Conservation (phyloP, 768 basidiomycete species). For the Mycena vitilis region DNA sequence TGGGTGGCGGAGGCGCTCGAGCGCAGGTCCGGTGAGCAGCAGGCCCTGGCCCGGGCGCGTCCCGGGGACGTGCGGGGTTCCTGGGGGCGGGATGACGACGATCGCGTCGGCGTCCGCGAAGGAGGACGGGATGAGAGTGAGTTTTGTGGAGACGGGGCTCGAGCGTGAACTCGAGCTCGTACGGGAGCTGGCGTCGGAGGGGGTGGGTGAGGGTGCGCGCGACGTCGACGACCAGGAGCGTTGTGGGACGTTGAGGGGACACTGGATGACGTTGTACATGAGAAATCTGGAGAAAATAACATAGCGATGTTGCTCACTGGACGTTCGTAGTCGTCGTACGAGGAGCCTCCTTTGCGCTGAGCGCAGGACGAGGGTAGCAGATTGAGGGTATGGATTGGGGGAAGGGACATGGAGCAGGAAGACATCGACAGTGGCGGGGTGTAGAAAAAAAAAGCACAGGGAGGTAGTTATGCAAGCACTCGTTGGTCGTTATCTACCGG, state of each 20-base stretch:
- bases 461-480: not conserved
- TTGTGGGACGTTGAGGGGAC: constrained; percentile 36
- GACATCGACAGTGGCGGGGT: constrained; percentile 25
- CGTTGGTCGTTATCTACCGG: constrained; percentile 22
- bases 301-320: constrained; percentile 10
- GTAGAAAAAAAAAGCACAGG: constrained; percentile 4
- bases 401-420: constrained; percentile 46
- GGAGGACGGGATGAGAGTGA: constrained; percentile 62
- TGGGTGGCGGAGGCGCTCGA: constrained; percentile 24
- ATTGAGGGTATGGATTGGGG: constrained; percentile 62
- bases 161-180: constrained; percentile 28
- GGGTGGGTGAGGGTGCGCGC: constrained; percentile 51
- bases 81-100: constrained; percentile 43
- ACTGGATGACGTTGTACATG: constrained; percentile 32
- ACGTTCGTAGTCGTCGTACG: constrained; percentile 38
- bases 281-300: constrained; percentile 16
- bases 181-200: constrained; percentile 37
- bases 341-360: constrained; percentile 9
- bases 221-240: constrained; percentile 50
- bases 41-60: constrained; percentile 12
- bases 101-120: constrained; percentile 66
- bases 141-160: constrained; percentile 41
- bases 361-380: constrained; percentile 43
- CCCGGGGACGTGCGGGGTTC: constrained; percentile 4
- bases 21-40: constrained; percentile 23